These are phyloP conservation scores for Ambrosia hybrid DNA, from an alignment of 140 eudicot species.

Conservation along the genomic window DNA sequence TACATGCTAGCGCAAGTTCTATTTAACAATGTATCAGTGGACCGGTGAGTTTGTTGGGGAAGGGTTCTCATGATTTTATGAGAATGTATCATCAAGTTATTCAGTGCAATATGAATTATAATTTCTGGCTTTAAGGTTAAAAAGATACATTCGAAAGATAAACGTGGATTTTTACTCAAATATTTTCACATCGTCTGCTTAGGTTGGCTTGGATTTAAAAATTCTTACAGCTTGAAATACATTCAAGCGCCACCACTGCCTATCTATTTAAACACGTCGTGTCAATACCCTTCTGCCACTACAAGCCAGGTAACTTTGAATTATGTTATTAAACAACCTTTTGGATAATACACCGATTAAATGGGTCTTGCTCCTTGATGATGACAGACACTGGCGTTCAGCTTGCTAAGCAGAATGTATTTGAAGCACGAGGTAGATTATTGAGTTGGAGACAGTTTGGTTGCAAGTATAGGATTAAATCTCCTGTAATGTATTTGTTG, in stretches of 20 bases:
- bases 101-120: too few relatives aligned
- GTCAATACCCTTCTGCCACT: conserved; percentile 48
- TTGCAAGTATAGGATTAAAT: conserved; percentile 34
- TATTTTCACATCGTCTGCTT: neutral
- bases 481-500: conserved; percentile 21
- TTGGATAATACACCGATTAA: conserved; percentile 2
- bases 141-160: too few relatives aligned
- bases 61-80: too few relatives aligned
- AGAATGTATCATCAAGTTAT: too few relatives aligned
- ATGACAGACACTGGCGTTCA: conserved; percentile 36
- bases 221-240: conserved; percentile 62
- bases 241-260: conserved; percentile 75
- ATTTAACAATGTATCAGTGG: too few relatives aligned
- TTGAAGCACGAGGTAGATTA: conserved; percentile 60
- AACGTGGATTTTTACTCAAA: neutral
- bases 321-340: neutral
- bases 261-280: conserved; percentile 54
- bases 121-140: too few relatives aligned
- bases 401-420: conserved; percentile 44
- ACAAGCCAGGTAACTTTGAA: conserved; percentile 48
- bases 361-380: conserved; percentile 16
- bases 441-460: conserved; percentile 30
- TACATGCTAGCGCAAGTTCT: too few relatives aligned
- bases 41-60: too few relatives aligned
- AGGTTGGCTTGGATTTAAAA: neutral